Evolutionary conservation across 495 filamentous ascomycete genomes (phyloP).

Genomic region (Saxophila tyrrhenica): DNA sequence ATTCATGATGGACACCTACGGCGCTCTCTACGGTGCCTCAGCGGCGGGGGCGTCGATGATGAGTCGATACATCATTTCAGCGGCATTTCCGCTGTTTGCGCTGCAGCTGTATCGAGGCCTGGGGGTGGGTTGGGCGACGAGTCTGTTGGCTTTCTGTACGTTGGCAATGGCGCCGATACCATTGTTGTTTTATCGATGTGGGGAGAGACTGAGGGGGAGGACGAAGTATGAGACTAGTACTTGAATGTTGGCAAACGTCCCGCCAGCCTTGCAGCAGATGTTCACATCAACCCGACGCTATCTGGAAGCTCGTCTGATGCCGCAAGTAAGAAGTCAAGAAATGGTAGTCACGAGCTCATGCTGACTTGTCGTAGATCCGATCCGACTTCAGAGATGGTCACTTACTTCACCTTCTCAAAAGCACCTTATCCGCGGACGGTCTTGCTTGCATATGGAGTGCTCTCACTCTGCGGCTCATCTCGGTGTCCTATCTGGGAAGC

Average conservation of each 20-base stretch:
- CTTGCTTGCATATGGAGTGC: too few relatives aligned
- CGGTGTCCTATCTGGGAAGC: too few relatives aligned
- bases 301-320: too few relatives aligned
- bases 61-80: constrained; percentile 50
- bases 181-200: constrained; percentile 32
- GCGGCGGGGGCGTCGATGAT: constrained; percentile 55
- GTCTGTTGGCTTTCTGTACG: constrained; percentile 34
- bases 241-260: constrained; percentile 1
- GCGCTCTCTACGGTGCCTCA: constrained; percentile 44
- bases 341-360: too few relatives aligned
- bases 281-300: too few relatives aligned
- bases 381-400: too few relatives aligned
- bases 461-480: too few relatives aligned
- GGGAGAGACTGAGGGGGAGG: constrained; percentile 21
- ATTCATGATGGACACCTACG: constrained; percentile 52
- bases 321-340: too few relatives aligned
- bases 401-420: too few relatives aligned
- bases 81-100: constrained; percentile 52
- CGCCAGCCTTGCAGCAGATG: too few relatives aligned
- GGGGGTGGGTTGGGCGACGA: constrained; percentile 33
- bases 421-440: too few relatives aligned
- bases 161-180: constrained; percentile 35
- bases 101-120: constrained; percentile 32
- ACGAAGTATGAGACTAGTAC: constrained; percentile 24
- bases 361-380: too few relatives aligned